Percentiles rank a stretch among this genome's conserved stretches.
Evolutionary conservation across 306 rosid genomes (phyloP).

Genomic region (Ziziphus jujuba): DNA sequence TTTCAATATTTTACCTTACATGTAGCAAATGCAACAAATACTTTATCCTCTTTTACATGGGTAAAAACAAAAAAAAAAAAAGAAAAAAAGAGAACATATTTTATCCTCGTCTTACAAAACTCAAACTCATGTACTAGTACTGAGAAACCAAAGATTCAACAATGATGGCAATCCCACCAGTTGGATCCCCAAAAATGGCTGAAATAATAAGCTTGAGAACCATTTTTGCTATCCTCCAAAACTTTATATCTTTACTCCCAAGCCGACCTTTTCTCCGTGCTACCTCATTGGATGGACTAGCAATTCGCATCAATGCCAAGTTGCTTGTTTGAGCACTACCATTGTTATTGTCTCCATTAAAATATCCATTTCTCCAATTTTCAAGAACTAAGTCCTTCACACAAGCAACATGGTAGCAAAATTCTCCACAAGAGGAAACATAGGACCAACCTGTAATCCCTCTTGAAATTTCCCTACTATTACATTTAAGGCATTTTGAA

Average conservation of each 20-base stretch:
- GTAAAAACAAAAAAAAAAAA: no score
- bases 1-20: no score
- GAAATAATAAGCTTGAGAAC: slow-evolving; percentile 39
- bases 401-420: slow-evolving; percentile 43
- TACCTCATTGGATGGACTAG: slow-evolving; percentile 6
- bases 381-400: slow-evolving; percentile 42
- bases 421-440: slow-evolving; percentile 16
- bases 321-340: not conserved
- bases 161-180: not conserved
- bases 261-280: slow-evolving; percentile 6
- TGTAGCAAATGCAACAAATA: no score
- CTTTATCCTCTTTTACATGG: no score
- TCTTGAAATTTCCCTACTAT: slow-evolving; percentile 20
- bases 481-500: slow-evolving; percentile 34
- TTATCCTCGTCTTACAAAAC: not conserved
- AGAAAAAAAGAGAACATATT: no score
- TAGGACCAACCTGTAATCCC: slow-evolving; percentile 42
- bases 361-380: slow-evolving; percentile 35
- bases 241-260: slow-evolving; percentile 9
- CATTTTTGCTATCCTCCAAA: slow-evolving; percentile 12
- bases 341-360: slow-evolving; percentile 7
- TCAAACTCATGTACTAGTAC: not conserved
- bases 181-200: slow-evolving; percentile 43
- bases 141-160: not conserved
- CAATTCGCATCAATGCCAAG: not conserved